Evolutionary conservation across 768 basidiomycete species (phyloP).

Genomic region (Lentinula raphanica): DNA sequence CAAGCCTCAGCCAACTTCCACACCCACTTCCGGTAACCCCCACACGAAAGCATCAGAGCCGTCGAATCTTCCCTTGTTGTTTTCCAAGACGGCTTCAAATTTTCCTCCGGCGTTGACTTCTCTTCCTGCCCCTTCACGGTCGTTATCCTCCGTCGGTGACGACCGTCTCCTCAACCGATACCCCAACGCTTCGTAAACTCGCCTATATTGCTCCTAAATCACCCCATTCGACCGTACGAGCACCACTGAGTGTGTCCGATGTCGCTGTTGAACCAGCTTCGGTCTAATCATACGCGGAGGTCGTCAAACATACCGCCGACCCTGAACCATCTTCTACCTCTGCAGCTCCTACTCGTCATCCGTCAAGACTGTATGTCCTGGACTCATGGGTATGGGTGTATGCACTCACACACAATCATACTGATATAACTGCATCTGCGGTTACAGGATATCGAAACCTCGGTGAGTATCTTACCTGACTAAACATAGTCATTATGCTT

Average conservation of each 20-base stretch:
- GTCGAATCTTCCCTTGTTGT: conserved; percentile 38
- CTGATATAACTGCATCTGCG: too few relatives aligned
- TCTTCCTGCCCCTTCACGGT: conserved; percentile 28
- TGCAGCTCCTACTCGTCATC: too few relatives aligned
- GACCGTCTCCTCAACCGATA: conserved; percentile 9
- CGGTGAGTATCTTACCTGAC: too few relatives aligned
- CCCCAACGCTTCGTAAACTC: conserved; percentile 31
- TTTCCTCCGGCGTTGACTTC: conserved; percentile 38
- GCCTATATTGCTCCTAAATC: conserved; percentile 55
- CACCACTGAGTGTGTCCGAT: conserved; percentile 30
- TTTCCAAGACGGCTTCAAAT: conserved; percentile 32
- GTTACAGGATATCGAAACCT: too few relatives aligned
- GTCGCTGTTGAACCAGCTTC: too few relatives aligned
- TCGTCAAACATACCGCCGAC: background rate
- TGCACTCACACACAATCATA: too few relatives aligned
- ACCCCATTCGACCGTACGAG: conserved; percentile 57
- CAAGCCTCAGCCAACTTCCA: background rate
- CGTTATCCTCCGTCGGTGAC: conserved; percentile 20
- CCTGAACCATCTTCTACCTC: background rate
- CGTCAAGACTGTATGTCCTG: too few relatives aligned
- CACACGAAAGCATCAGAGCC: conserved; percentile 27
- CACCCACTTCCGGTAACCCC: conserved; percentile 14
- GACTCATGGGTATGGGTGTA: too few relatives aligned
- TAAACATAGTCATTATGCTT: too few relatives aligned
- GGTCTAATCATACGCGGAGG: background rate